Conservation (phyloP, 1,284 basidiomycete genomes). For the Cryptococcus sp. region DNA sequence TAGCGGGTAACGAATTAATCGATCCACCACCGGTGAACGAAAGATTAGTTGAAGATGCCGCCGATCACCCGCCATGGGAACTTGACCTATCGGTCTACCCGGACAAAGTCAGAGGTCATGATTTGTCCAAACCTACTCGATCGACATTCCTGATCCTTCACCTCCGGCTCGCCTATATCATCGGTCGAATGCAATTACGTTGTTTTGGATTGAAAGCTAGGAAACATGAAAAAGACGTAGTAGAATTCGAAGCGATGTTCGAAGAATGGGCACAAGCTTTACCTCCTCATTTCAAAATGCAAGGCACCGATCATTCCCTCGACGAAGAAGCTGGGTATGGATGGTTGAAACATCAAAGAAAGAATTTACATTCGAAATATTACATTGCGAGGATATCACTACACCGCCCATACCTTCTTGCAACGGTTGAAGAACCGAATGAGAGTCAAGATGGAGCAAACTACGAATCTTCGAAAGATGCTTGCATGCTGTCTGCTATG, state of each 20-base stretch:
- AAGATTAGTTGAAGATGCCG: neutral
- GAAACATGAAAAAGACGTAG: slow-evolving; percentile 18
- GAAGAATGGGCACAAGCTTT: slow-evolving; percentile 17
- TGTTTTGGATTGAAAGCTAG: slow-evolving; percentile 29
- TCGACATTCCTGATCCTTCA: slow-evolving; percentile 34
- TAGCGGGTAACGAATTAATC: slow-evolving; percentile 21
- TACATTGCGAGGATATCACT: slow-evolving; percentile 29
- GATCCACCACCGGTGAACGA: neutral
- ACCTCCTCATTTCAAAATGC: slow-evolving; percentile 27
- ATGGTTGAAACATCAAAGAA: slow-evolving; percentile 28
- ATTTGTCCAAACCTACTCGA: slow-evolving; percentile 21
- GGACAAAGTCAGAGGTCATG: slow-evolving; percentile 3
- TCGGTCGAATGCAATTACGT: slow-evolving; percentile 21
- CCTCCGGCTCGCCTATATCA: slow-evolving; percentile 24
- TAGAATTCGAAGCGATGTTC: slow-evolving; percentile 24
- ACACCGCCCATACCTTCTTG: slow-evolving; percentile 31
- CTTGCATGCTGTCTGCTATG: slow-evolving; percentile 18
- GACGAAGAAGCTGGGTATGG: slow-evolving; percentile 13
- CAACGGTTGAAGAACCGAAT: slow-evolving; percentile 4
- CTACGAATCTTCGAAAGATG: slow-evolving; percentile 15
- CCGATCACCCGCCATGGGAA: neutral
- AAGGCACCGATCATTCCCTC: slow-evolving; percentile 16
- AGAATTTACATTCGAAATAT: slow-evolving; percentile 28
- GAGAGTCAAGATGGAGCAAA: neutral
- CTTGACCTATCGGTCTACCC: neutral